Evolutionary conservation across 306 rosid species (phyloP).

Genomic region (Glycine tomentella): DNA sequence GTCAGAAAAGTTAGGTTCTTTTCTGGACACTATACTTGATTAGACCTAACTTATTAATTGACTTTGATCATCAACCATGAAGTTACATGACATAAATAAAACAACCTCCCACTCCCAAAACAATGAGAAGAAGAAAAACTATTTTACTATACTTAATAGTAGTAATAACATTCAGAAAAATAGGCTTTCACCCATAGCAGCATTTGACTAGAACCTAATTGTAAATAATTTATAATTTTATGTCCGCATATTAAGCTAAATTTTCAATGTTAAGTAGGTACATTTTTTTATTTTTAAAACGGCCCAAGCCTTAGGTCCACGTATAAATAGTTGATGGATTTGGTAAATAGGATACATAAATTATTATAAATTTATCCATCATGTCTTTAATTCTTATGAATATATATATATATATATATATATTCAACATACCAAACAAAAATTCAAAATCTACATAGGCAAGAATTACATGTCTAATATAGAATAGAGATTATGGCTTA

Average conservation of each 20-base stretch:
- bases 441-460: no score
- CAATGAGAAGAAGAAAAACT: neutral
- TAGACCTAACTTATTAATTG: neutral
- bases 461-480: no score
- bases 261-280: neutral
- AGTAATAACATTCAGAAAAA: neutral
- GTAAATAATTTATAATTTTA: neutral
- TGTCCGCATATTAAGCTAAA: neutral
- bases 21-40: neutral
- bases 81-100: neutral
- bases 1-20: neutral
- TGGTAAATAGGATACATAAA: no score
- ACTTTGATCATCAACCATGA: neutral
- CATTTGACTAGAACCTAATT: neutral
- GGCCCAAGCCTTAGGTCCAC: no score
- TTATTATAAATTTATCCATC: no score
- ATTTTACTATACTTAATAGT: neutral
- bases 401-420: no score
- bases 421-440: no score
- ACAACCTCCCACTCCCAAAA: neutral
- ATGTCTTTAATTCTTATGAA: no score
- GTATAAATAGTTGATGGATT: no score
- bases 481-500: no score
- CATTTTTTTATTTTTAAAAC: no score
- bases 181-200: neutral